Base-by-base conservation (phyloP, 2,329 filamentous ascomycete genomes). In the Apiospora rasikravindrae region DNA sequence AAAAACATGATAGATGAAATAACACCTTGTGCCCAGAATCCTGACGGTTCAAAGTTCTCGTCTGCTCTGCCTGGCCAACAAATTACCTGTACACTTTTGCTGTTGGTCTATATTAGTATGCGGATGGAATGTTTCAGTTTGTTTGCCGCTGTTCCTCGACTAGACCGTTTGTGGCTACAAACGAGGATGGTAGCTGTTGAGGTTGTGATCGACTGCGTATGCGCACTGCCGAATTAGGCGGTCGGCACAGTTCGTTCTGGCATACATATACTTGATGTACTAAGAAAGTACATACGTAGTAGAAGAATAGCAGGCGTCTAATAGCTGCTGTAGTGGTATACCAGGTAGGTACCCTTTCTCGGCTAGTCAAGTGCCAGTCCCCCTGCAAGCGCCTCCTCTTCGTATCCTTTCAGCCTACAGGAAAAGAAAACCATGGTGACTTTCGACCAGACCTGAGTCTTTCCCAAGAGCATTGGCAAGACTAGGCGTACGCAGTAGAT, bases 71-170 rank as follows among this genome's bases (percentile, higher is more conserved):
- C 49, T 13, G 47, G 22, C 1, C 45, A 6, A n/a, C n/a, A 49
- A 8, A n/a, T 51, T 49, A n/a, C 22, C 10, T 49, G 45, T 37
- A 37, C 33, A 37, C 51, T 57, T 19, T 22, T 22, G 29, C 29
- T 64, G 10, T 64, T 64, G 40, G 33, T 64, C 22, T 40, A n/a
- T 64, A 40, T 37, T 64, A 40, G 57, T 40, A 40, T 40, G 57
- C 29, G 33, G 33, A 40, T n/a, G 33, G 57, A 40, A 40, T 40
- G 57, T 64, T 64, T 64, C 57, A 64, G 33, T 40, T 64, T 64
- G 33, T 64, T n/a, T 64, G 57, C 57, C 57, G 29, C 57, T 64
- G 57, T 64, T 64, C 57, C 57, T 64, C 57, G 33, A 40, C 29
- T 40, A 37, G 37, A 4, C 53, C 53, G 3, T 19, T 37, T n/a